Conservation (phyloP, 768 basidiomycete species). For the Kwoniella sp. region DNA sequence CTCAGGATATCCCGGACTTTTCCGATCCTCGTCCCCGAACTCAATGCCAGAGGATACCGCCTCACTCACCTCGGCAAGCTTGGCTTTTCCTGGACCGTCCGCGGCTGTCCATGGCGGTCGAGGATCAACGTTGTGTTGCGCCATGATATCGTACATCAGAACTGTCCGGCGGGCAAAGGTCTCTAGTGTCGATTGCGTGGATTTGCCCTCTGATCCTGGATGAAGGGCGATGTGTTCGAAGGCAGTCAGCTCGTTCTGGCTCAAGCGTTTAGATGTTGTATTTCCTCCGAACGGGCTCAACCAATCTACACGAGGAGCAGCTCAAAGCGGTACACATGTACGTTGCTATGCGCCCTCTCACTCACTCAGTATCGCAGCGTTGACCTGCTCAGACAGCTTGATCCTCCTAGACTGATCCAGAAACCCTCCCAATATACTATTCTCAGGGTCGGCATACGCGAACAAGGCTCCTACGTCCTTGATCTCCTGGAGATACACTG, state of each 20-base stretch:
- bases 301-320: not conserved
- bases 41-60: no score
- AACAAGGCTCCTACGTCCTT: conserved; percentile 74
- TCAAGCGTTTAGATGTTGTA: no score
- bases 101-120: conserved; percentile 30
- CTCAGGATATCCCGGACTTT: no score
- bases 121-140: conserved; percentile 32
- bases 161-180: conserved; percentile 28
- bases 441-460: conserved; percentile 80
- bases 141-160: conserved; percentile 30
- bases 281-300: no score
- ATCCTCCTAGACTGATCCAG: conserved; percentile 75
- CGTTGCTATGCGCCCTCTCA: conserved; percentile 23
- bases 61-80: conserved; percentile 36
- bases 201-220: conserved; percentile 1
- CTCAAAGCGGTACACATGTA: not conserved
- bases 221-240: no score
- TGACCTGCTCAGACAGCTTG: conserved; percentile 82
- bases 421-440: conserved; percentile 74
- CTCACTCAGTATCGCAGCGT: conserved; percentile 81
- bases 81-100: conserved; percentile 35
- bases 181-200: conserved; percentile 30
- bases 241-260: no score
- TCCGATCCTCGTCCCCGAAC: no score
- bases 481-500: conserved; percentile 70